Conservation (phyloP, 805 yeast genomes). For the Wickerhamiella allomyrinae region DNA sequence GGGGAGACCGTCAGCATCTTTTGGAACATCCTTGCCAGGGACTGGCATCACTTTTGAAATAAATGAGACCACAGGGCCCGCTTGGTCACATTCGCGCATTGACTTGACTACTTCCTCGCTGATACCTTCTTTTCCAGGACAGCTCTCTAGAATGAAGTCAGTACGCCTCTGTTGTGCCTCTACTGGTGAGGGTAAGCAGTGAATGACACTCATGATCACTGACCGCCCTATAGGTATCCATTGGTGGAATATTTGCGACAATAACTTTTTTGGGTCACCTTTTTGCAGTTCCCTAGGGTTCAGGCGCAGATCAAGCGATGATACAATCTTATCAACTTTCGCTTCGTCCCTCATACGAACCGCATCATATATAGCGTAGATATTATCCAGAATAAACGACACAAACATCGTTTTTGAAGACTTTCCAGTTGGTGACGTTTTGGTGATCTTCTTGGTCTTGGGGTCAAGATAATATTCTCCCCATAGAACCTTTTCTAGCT, state of each 20-base stretch:
- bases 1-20: conserved; percentile 21
- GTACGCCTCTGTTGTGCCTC: conserved; percentile 61
- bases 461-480: conserved; percentile 87
- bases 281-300: conserved; percentile 65
- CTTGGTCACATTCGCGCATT: conserved; percentile 52
- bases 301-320: conserved; percentile 52
- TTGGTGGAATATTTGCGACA: conserved; percentile 64
- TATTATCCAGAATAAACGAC: conserved; percentile 68
- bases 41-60: conserved; percentile 82
- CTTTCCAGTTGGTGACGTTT: conserved; percentile 28
- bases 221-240: conserved; percentile 93
- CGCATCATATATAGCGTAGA: conserved; percentile 81
- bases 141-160: conserved; percentile 46
- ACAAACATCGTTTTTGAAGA: conserved; percentile 78
- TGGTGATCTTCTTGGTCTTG: conserved; percentile 70
- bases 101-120: conserved; percentile 35
- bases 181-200: conserved; percentile 70
- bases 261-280: conserved; percentile 52
- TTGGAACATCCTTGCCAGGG: conserved; percentile 69
- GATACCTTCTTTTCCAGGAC: conserved; percentile 37
- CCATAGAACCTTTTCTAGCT: conserved; percentile 79
- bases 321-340: conserved; percentile 58
- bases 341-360: conserved; percentile 52
- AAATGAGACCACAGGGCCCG: conserved; percentile 57
- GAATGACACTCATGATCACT: conserved; percentile 68